A percentile compares a stretch with the other conserved stretches of the same genome.
phyloP scores from a whole-genome alignment of 2,329 filamentous ascomycete species.

The Curvularia verruculosa region DNA sequence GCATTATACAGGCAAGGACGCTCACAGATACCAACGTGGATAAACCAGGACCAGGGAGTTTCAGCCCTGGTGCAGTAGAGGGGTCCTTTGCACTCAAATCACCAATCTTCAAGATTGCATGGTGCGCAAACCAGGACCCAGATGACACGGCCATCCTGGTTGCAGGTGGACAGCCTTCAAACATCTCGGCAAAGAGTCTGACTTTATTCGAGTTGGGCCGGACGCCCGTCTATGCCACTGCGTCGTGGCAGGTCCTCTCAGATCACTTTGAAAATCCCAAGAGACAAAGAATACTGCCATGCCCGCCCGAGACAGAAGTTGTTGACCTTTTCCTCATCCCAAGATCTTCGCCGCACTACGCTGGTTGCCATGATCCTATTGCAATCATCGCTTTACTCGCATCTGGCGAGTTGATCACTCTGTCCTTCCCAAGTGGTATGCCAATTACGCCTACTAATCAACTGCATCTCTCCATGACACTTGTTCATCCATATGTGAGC shows the following conservation, averaged over 20 bases:
- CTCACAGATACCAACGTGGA: slow-evolving; percentile 76
- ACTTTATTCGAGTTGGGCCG: slow-evolving; percentile 88
- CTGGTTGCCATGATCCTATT: slow-evolving; percentile 87
- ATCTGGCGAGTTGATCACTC: slow-evolving; percentile 85
- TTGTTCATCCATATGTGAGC: slow-evolving; percentile 88
- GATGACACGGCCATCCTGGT: slow-evolving; percentile 91
- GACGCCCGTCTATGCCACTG: slow-evolving; percentile 90
- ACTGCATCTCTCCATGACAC: slow-evolving; percentile 82
- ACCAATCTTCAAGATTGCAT: slow-evolving; percentile 78
- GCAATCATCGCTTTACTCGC: slow-evolving; percentile 79
- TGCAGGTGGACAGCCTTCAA: slow-evolving; percentile 76
- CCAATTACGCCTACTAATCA: slow-evolving; percentile 92
- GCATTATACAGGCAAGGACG: slow-evolving; percentile 81
- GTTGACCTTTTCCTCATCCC: slow-evolving; percentile 84
- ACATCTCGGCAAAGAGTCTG: slow-evolving; percentile 73
- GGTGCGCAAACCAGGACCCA: slow-evolving; percentile 93
- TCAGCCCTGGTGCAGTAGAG: slow-evolving; percentile 51
- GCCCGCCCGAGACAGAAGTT: slow-evolving; percentile 77
- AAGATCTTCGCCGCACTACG: slow-evolving; percentile 81
- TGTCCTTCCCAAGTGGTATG: slow-evolving; percentile 91
- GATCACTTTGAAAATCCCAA: slow-evolving; percentile 81
- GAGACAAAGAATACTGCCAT: slow-evolving; percentile 71
- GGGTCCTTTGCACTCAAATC: slow-evolving; percentile 67
- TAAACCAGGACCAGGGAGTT: slow-evolving; percentile 60
- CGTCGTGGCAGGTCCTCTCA: slow-evolving; percentile 81